Evolutionary conservation across 2,329 filamentous ascomycete species (phyloP).

Genomic region (Ambrosiella cleistominuta): DNA sequence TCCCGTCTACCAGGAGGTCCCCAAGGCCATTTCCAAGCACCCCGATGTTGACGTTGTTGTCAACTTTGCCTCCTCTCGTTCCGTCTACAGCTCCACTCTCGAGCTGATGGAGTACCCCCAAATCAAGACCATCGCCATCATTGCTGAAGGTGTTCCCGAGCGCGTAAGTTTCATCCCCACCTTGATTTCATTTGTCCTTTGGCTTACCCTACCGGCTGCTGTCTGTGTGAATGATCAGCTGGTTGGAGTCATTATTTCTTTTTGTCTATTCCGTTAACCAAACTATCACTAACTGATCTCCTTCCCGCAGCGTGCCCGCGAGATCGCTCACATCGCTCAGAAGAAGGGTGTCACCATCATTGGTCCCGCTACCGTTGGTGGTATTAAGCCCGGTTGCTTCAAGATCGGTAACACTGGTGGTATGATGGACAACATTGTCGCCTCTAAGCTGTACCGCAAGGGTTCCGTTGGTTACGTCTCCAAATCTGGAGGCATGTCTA

Average conservation of each 20-base stretch:
- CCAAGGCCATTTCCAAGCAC: slow-evolving; percentile 92
- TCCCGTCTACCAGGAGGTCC: slow-evolving; percentile 88
- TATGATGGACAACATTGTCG: slow-evolving; percentile 99
- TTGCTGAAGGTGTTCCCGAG: slow-evolving; percentile 97
- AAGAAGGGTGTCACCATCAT: slow-evolving; percentile 99
- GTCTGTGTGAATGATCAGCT: no score
- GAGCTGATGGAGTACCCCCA: slow-evolving; percentile 95
- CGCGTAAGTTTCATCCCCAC: slow-evolving; percentile 44
- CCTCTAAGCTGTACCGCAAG: slow-evolving; percentile 98
- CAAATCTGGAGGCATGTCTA: slow-evolving; percentile 99
- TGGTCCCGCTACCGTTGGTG: slow-evolving; percentile 92
- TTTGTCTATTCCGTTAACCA: neutral
- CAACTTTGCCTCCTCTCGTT: slow-evolving; percentile 98
- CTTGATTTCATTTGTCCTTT: neutral
- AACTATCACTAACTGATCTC: neutral
- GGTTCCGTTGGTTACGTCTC: slow-evolving; percentile 98
- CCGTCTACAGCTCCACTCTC: slow-evolving; percentile 96
- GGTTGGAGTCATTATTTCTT: neutral
- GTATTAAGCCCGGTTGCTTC: slow-evolving; percentile 98
- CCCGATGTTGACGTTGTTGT: slow-evolving; percentile 91
- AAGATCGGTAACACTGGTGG: slow-evolving; percentile 99
- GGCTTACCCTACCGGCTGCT: neutral
- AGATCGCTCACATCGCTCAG: slow-evolving; percentile 89
- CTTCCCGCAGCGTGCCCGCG: slow-evolving; percentile 60
- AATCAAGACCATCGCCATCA: slow-evolving; percentile 97